phyloP scores from a whole-genome alignment of 139 green algal species.

The Mesostigma viride region DNA sequence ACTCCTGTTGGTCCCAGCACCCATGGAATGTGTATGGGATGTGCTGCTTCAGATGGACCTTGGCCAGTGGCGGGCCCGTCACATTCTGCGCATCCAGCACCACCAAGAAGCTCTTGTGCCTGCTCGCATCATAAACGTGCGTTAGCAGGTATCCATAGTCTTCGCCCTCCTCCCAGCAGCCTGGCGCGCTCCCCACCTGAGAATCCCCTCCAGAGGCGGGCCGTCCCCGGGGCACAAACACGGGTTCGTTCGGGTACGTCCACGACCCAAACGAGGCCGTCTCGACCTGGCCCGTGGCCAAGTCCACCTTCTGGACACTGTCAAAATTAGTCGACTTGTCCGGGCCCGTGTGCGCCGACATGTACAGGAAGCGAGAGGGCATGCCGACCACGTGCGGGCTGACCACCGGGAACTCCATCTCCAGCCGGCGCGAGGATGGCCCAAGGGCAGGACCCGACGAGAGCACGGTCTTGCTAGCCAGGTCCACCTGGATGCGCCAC shows the following conservation, averaged over 20 bases:
- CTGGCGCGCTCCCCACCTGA: too few relatives aligned
- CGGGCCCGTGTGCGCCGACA: not conserved
- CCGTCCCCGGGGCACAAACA: constrained; percentile 15
- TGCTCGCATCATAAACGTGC: constrained; percentile 17
- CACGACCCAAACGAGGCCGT: not conserved
- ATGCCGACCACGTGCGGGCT: not conserved
- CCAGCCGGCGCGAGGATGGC: not conserved
- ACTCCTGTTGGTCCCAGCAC: too few relatives aligned
- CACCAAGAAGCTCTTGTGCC: constrained; percentile 4
- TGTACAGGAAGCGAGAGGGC: constrained; percentile 24
- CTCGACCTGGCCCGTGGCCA: constrained; percentile 2
- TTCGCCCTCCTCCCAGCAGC: constrained; percentile 10
- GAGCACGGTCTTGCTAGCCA: constrained; percentile 9
- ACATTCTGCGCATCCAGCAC: constrained; percentile 16
- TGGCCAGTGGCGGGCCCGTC: not conserved
- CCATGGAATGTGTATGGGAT: constrained; percentile 18
- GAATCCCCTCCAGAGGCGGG: too few relatives aligned
- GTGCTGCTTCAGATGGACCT: constrained; percentile 3
- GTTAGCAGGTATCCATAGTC: constrained; percentile 27
- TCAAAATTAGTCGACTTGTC: constrained; percentile 16
- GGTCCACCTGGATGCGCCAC: constrained; percentile 10
- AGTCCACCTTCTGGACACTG: constrained; percentile 27
- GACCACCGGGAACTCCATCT: constrained; percentile 27
- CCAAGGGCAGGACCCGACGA: constrained; percentile 8
- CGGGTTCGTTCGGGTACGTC: constrained; percentile 13